Percentiles rank a stretch among this genome's conserved stretches.
Conservation (phyloP, 2,329 filamentous ascomycete genomes). For the Neoarthrinium moseri region DNA sequence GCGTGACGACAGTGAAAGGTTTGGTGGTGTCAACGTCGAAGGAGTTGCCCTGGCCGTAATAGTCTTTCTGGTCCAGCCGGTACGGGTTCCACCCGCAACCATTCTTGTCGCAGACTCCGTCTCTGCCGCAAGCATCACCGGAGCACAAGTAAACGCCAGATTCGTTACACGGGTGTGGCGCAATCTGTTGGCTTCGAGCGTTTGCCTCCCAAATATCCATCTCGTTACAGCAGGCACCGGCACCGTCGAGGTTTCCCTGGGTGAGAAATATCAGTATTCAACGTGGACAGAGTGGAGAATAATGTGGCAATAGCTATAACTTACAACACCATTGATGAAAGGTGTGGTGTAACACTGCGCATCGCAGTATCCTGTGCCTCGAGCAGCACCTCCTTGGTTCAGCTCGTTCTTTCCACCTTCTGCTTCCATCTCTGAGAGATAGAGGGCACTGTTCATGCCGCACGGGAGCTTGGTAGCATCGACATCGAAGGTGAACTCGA, state of each 20-base stretch:
- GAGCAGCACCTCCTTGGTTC: conserved; percentile 33
- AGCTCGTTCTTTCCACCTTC: conserved; percentile 52
- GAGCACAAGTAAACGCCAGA: conserved; percentile 29
- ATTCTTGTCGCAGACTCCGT: conserved; percentile 33
- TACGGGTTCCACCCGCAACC: conserved; percentile 36
- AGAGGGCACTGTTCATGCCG: conserved; percentile 62
- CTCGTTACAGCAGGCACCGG: conserved; percentile 35
- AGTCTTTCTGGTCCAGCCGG: conserved; percentile 26
- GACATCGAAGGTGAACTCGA: conserved; percentile 64
- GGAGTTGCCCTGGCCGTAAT: conserved; percentile 28
- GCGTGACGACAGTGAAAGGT: conserved; percentile 35
- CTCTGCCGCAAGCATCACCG: conserved; percentile 25
- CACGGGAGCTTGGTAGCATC: conserved; percentile 62
- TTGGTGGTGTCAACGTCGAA: conserved; percentile 32
- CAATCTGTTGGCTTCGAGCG: conserved; percentile 31
- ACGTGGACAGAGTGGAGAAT: no score
- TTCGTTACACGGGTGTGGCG: conserved; percentile 35
- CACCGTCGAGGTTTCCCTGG: conserved; percentile 31
- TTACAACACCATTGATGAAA: conserved; percentile 35
- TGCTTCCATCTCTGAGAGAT: conserved; percentile 58
- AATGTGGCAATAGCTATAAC: conserved; percentile 12
- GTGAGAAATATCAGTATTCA: no score
- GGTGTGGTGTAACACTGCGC: conserved; percentile 35
- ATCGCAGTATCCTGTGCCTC: conserved; percentile 37
- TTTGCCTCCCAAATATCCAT: conserved; percentile 40